A percentile compares a stretch with the other conserved stretches of the same genome.
Evolutionary conservation across 1,284 basidiomycete genomes (phyloP).

Genomic region (Ceratorhiza oryzae-sativae): DNA sequence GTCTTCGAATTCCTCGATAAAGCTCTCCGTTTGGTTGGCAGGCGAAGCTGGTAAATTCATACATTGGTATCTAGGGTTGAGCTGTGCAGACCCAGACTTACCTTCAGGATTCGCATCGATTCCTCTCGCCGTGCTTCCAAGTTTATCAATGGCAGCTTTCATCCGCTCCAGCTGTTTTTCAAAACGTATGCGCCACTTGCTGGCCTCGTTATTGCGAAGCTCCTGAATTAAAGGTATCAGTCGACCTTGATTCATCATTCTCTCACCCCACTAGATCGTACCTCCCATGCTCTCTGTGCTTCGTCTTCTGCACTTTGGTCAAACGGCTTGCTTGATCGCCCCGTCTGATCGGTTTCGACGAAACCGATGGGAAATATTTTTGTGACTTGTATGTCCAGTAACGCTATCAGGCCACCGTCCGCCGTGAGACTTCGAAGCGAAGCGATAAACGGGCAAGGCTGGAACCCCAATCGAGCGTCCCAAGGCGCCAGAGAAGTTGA

Average conservation of each 20-base stretch:
- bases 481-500: slow-evolving; percentile 85
- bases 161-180: slow-evolving; percentile 60
- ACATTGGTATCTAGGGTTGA: slow-evolving; percentile 14
- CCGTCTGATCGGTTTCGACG: slow-evolving; percentile 48
- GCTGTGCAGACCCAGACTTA: slow-evolving; percentile 46
- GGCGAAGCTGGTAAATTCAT: slow-evolving; percentile 54
- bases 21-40: slow-evolving; percentile 66
- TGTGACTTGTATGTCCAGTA: slow-evolving; percentile 78
- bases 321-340: slow-evolving; percentile 64
- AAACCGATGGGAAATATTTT: slow-evolving; percentile 60
- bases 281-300: slow-evolving; percentile 62
- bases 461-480: slow-evolving; percentile 87
- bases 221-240: slow-evolving; percentile 51
- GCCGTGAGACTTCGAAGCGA: slow-evolving; percentile 79
- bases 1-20: slow-evolving; percentile 71
- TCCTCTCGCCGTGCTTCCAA: slow-evolving; percentile 59
- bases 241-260: neutral
- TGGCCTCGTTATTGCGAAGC: slow-evolving; percentile 61
- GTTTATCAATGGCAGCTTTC: slow-evolving; percentile 62
- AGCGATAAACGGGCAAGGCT: slow-evolving; percentile 66
- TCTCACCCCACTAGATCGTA: slow-evolving; percentile 54
- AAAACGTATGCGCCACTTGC: slow-evolving; percentile 61
- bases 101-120: slow-evolving; percentile 58
- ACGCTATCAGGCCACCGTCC: slow-evolving; percentile 81
- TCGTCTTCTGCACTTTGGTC: slow-evolving; percentile 73